These are phyloP conservation scores for Microcos paniculata DNA, from an alignment of 345 rosid species.

Conservation along the genomic window DNA sequence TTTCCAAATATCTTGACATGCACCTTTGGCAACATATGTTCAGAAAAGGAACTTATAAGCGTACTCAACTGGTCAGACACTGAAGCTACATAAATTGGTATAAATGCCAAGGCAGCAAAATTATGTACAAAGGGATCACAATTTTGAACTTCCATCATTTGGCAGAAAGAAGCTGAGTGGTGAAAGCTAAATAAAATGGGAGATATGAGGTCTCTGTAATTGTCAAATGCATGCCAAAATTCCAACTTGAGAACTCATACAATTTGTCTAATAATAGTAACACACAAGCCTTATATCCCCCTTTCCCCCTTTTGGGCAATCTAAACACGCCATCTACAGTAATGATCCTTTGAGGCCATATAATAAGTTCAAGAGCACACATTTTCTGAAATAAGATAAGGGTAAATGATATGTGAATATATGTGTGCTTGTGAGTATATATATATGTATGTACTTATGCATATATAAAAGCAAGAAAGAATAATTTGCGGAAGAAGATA, in stretches of 20 bases:
- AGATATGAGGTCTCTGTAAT: not conserved
- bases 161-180: not conserved
- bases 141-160: not conserved
- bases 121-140: not conserved
- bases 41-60: not conserved
- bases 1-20: slow-evolving; percentile 1
- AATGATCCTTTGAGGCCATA: not conserved
- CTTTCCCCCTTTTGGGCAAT: not conserved
- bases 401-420: not conserved
- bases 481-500: not conserved
- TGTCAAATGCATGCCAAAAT: not conserved
- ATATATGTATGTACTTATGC: too few species aligned
- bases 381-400: not conserved
- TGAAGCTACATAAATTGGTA: not conserved
- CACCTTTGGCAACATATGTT: not conserved
- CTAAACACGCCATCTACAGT: not conserved
- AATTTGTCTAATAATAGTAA: not conserved
- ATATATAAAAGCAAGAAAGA: not conserved
- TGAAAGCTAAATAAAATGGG: not conserved
- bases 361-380: not conserved
- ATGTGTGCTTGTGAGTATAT: too few species aligned
- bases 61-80: not conserved
- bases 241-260: not conserved
- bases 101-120: not conserved
- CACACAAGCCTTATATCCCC: not conserved